phyloP scores from a whole-genome alignment of 2,329 filamentous ascomycete species.

The Chlorencoelia australis region DNA sequence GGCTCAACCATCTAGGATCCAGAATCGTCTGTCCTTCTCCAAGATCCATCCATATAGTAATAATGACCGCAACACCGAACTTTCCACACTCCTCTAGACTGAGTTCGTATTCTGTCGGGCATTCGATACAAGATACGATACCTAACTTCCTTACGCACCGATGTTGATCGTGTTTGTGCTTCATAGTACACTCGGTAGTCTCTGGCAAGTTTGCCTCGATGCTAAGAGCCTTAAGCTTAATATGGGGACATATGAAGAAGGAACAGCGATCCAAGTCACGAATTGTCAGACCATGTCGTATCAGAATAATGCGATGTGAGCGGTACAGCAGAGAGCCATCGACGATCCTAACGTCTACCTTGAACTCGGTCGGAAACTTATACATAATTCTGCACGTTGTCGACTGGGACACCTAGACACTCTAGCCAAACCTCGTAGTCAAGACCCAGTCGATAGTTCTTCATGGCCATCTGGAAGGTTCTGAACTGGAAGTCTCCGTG shows the following conservation, averaged over 20 bases:
- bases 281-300: slow-evolving; percentile 5
- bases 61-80: slow-evolving; percentile 4
- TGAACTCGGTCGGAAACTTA: slow-evolving; percentile 5
- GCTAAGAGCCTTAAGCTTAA: slow-evolving; percentile 1
- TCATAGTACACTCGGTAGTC: slow-evolving; percentile 5
- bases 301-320: slow-evolving; percentile 6
- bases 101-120: slow-evolving; percentile 8
- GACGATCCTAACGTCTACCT: slow-evolving; percentile 6
- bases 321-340: slow-evolving; percentile 9
- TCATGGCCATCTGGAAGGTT: slow-evolving; percentile 10
- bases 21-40: slow-evolving; percentile 10
- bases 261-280: neutral
- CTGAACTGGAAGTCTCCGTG: slow-evolving; percentile 6
- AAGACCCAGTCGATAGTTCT: slow-evolving; percentile 8
- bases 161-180: slow-evolving; percentile 7
- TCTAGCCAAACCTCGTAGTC: slow-evolving; percentile 7
- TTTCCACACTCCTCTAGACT: slow-evolving; percentile 6
- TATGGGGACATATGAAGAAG: slow-evolving; percentile 8
- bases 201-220: neutral
- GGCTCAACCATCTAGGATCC: slow-evolving; percentile 12
- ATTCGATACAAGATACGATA: slow-evolving; percentile 5
- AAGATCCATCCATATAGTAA: slow-evolving; percentile 13
- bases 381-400: slow-evolving; percentile 3
- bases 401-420: slow-evolving; percentile 1
- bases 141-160: slow-evolving; percentile 7